phyloP scores from a whole-genome alignment of 306 rosid species.

The Glycyrrhiza uralensis region DNA sequence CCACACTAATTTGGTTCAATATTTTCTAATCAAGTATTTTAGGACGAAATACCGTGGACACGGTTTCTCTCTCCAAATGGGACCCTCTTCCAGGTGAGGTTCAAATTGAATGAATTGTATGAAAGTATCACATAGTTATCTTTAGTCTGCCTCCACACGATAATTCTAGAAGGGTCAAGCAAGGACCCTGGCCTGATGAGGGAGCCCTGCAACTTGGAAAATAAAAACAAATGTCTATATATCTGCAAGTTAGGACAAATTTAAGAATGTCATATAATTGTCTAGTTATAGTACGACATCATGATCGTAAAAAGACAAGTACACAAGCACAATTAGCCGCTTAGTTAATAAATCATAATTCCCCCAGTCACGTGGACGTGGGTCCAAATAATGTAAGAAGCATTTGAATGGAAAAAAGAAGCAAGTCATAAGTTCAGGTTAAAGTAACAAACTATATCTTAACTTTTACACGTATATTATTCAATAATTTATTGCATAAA shows the following conservation, averaged over 20 bases:
- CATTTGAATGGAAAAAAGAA: too few species aligned
- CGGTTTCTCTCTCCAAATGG: not conserved
- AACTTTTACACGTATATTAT: too few species aligned
- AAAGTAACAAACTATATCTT: too few species aligned
- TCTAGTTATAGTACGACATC: not conserved
- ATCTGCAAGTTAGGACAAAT: constrained; percentile 13
- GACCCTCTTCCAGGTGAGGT: not conserved
- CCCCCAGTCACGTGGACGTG: not conserved
- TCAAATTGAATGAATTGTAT: not conserved
- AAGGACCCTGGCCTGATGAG: not conserved
- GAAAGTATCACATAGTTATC: not conserved
- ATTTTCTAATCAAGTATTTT: not conserved
- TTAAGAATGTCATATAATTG: not conserved
- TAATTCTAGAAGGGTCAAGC: constrained; percentile 19
- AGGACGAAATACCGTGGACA: not conserved
- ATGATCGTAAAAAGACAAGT: too few species aligned
- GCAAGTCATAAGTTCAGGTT: too few species aligned
- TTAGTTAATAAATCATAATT: too few species aligned
- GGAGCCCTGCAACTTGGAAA: not conserved
- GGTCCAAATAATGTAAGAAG: not conserved
- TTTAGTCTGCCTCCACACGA: not conserved
- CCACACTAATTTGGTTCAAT: too few species aligned
- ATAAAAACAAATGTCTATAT: not conserved
- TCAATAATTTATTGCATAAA: too few species aligned
- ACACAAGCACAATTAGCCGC: too few species aligned